Conservation (phyloP, 1,139 yeast species). For the Candida smagusa region DNA sequence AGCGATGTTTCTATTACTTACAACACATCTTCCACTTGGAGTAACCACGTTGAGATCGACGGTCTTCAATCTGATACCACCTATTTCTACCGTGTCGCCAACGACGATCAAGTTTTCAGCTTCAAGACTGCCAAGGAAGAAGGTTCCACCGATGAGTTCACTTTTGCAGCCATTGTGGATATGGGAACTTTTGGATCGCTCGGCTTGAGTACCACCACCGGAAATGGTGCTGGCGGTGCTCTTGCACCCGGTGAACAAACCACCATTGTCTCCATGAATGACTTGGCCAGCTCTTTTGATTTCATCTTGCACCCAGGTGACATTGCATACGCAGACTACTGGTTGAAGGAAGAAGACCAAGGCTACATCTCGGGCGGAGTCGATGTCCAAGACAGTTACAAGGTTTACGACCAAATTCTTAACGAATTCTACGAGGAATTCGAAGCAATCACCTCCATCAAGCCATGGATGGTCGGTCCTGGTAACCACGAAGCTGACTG, state of each 20-base stretch:
- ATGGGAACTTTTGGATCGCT: conserved; percentile 6
- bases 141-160: conserved; percentile 3
- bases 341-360: conserved; percentile 6
- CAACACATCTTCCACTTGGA: conserved; percentile 5
- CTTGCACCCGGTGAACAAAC: conserved; percentile 4
- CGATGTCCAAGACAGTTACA: conserved; percentile 3
- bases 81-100: conserved; percentile 4
- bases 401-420: conserved; percentile 5
- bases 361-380: conserved; percentile 2
- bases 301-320: conserved; percentile 7
- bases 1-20: conserved; percentile 5
- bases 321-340: conserved; percentile 6
- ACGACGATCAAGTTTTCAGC: conserved; percentile 1
- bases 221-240: conserved; percentile 3
- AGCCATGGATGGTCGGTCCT: conserved; percentile 6
- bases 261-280: conserved; percentile 4
- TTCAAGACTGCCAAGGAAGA: conserved; percentile 4
- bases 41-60: conserved; percentile 4
- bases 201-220: conserved; percentile 4
- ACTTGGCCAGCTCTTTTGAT: conserved; percentile 3
- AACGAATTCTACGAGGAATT: conserved; percentile 5
- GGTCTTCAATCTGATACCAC: conserved; percentile 5
- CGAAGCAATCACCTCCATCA: conserved; percentile 3
- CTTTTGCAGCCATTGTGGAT: conserved; percentile 6
- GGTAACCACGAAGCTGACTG: conserved; percentile 8